Evolutionary conservation across 306 rosid genomes (phyloP).

Genomic region (Vigna nakashimae): DNA sequence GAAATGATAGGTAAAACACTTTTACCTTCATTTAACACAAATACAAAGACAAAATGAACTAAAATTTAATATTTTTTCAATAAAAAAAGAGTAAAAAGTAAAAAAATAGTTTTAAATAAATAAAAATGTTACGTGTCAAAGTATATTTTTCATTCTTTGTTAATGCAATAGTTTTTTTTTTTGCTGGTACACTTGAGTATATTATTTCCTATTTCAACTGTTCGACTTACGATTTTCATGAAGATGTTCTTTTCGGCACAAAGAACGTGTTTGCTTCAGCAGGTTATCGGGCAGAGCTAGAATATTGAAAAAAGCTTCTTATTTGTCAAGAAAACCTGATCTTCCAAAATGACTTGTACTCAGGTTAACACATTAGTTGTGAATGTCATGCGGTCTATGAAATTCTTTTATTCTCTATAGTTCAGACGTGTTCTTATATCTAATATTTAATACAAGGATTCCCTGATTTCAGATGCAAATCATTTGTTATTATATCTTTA

Average conservation of each 20-base stretch:
- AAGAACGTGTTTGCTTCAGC: constrained; percentile 35
- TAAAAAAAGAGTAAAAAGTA: too few species aligned
- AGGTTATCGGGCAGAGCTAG: constrained; percentile 47
- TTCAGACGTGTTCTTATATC: constrained; percentile 9
- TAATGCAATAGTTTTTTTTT: constrained; percentile 1
- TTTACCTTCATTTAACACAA: too few species aligned
- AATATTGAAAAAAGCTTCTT: constrained; percentile 1
- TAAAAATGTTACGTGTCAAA: too few species aligned
- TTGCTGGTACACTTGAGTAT: not conserved
- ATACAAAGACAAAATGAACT: too few species aligned
- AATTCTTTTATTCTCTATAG: constrained; percentile 28
- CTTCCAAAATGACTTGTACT: constrained; percentile 35
- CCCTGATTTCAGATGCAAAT: constrained; percentile 13
- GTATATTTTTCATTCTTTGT: not conserved
- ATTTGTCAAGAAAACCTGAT: constrained; percentile 23
- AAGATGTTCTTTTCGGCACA: constrained; percentile 13
- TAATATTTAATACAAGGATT: constrained; percentile 2
- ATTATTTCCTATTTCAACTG: not conserved
- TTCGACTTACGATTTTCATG: constrained; percentile 18
- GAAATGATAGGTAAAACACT: too few species aligned
- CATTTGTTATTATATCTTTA: constrained; percentile 16
- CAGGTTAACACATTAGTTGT: constrained; percentile 29
- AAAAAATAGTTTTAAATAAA: too few species aligned
- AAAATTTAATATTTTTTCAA: too few species aligned
- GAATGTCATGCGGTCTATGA: constrained; percentile 26